Evolutionary conservation across 2,329 filamentous ascomycete genomes (phyloP).

Genomic region (Fusarium sublunatum): DNA sequence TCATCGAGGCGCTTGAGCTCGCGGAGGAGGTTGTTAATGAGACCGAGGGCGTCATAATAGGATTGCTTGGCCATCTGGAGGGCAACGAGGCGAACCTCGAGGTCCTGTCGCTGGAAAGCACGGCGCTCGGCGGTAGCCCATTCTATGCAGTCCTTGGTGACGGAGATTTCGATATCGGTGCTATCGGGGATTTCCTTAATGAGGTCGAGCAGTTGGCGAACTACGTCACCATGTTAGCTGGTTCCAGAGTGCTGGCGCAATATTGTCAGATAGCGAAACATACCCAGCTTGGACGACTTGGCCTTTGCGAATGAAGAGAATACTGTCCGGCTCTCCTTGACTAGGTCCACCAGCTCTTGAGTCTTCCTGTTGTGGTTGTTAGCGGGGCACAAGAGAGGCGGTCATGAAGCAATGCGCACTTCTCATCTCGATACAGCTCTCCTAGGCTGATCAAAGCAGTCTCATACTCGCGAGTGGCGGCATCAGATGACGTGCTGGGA

Average conservation of each 20-base stretch:
- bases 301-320: slow-evolving; percentile 98
- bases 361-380: slow-evolving; percentile 68
- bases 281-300: slow-evolving; percentile 98
- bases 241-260: slow-evolving; percentile 9
- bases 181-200: slow-evolving; percentile 94
- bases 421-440: slow-evolving; percentile 91
- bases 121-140: slow-evolving; percentile 96
- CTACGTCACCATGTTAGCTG: slow-evolving; percentile 59
- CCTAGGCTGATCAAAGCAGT: slow-evolving; percentile 87
- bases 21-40: slow-evolving; percentile 95
- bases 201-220: slow-evolving; percentile 95
- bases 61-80: slow-evolving; percentile 98
- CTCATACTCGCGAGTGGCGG: slow-evolving; percentile 92
- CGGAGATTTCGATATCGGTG: slow-evolving; percentile 90
- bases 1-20: slow-evolving; percentile 98
- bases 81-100: slow-evolving; percentile 92
- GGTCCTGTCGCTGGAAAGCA: slow-evolving; percentile 96
- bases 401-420: slow-evolving; percentile 62
- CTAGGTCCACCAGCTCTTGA: slow-evolving; percentile 87
- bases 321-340: slow-evolving; percentile 89
- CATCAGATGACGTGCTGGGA: slow-evolving; percentile 83
- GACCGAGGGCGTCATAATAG: slow-evolving; percentile 94
- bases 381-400: slow-evolving; percentile 18
- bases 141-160: slow-evolving; percentile 99
- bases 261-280: slow-evolving; percentile 45